phyloP scores from a whole-genome alignment of 106 monocot genomes.

The Acorus gramineus region DNA sequence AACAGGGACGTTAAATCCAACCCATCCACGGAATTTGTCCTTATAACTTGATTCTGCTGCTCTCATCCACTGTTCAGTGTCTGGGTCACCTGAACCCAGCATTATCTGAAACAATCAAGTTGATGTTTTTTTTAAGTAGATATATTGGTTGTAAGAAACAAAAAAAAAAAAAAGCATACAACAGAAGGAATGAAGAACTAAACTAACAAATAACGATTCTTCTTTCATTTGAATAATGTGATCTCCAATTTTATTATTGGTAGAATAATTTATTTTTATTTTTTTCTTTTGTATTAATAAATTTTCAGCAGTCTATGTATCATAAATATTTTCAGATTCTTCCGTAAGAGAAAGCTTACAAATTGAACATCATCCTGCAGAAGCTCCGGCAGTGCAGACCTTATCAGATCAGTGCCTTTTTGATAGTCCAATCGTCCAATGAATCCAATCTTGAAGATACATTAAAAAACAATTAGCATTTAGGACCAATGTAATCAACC shows the following conservation, averaged over 20 bases:
- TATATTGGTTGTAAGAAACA: neutral
- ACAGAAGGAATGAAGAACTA: neutral
- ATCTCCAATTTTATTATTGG: too few relatives aligned
- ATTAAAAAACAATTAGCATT: neutral
- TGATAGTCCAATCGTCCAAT: constrained; percentile 92
- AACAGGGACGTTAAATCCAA: constrained; percentile 81
- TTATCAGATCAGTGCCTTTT: constrained; percentile 87
- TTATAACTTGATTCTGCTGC: constrained; percentile 42
- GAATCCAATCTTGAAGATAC: constrained; percentile 64
- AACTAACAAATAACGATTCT: neutral
- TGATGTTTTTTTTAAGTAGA: neutral
- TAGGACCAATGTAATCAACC: neutral
- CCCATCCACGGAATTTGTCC: constrained; percentile 91
- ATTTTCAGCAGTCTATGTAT: too few relatives aligned
- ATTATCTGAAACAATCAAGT: constrained; percentile 44
- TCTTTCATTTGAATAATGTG: too few relatives aligned
- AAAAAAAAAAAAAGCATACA: neutral
- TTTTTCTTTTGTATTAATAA: too few relatives aligned
- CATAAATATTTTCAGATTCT: too few relatives aligned
- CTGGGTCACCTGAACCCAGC: constrained; percentile 85
- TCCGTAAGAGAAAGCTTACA: constrained; percentile 27
- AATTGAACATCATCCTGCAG: constrained; percentile 77
- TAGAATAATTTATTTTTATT: too few relatives aligned
- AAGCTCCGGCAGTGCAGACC: constrained; percentile 44
- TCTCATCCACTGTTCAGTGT: constrained; percentile 83